Percentiles rank a stretch among this genome's conserved stretches.
These are phyloP conservation scores for Hymenoscyphus infarciens DNA, from an alignment of 2,329 filamentous ascomycete genomes.

Conservation along the genomic window DNA sequence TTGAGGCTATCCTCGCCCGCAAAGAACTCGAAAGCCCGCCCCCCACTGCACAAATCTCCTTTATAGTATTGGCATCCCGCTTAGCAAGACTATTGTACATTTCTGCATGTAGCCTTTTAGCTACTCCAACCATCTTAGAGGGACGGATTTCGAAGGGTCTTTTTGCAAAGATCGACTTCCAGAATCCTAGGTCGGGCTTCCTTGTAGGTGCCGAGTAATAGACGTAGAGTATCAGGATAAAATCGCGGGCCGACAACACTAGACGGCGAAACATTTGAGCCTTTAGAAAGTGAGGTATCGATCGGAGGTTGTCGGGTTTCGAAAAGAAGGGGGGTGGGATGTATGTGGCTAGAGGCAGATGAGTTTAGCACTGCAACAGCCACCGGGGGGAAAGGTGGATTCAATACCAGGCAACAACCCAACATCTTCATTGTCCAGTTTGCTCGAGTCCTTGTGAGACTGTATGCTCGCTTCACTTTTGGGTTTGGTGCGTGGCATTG, in stretches of 20 bases:
- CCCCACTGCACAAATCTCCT: conserved; percentile 48
- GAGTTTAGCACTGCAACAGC: neutral
- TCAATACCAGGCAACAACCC: conserved; percentile 28
- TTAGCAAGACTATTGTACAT: conserved; percentile 60
- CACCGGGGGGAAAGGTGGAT: neutral
- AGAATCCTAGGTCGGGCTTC: neutral
- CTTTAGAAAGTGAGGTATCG: neutral
- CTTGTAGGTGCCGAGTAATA: conserved; percentile 7
- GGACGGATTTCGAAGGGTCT: conserved; percentile 17
- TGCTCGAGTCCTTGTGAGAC: neutral
- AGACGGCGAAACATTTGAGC: conserved; percentile 31
- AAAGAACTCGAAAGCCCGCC: conserved; percentile 49
- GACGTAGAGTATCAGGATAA: conserved; percentile 16
- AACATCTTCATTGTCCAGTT: conserved; percentile 10
- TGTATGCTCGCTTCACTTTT: conserved; percentile 9
- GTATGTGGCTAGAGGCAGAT: conserved; percentile 15
- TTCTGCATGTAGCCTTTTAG: conserved; percentile 55
- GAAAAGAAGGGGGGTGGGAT: conserved; percentile 25
- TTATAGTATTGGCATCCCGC: conserved; percentile 51
- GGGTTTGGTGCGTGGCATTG: conserved; percentile 6
- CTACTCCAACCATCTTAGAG: conserved; percentile 51
- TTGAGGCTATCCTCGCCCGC: conserved; percentile 48
- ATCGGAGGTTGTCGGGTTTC: neutral
- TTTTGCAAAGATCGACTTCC: neutral
- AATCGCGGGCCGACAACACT: conserved; percentile 24